Base-by-base conservation (phyloP, 1,284 basidiomycete genomes). In the Rhodotorula sp. region DNA sequence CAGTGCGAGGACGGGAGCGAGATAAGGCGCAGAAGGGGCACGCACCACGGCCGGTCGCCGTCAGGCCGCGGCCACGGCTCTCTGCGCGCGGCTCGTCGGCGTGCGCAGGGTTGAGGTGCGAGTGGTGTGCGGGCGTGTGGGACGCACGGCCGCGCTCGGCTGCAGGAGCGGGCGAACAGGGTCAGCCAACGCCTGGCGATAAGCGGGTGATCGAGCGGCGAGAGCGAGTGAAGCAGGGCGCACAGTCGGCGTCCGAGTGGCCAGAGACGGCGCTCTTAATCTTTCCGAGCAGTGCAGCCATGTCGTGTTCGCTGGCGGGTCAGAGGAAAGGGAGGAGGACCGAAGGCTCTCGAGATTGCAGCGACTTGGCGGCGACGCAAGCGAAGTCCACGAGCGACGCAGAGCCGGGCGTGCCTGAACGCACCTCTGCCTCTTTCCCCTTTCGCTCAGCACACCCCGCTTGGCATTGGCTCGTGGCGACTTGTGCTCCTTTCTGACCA, bases 11-110 rank as follows among this genome's bases (percentile, higher is more conserved):
- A 27, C 10, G 42, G n/a, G 50, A 27, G 50, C 16, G 44, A 42
- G 19, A 46, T 21, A 7, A 13, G 14, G 10, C 23, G 44, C 21
- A 14, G 60, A 1, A n/a, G 8, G 45, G 16, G 23, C 45, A 34
- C 61, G 50, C 48, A 69, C 71, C 71, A 23, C 71, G 67, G 12
- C 71, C 71, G 56, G 71, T 72, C 41, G 64, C 61, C 44, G 64
- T 49, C 27, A 72, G 41, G 14, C 56, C 65, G 49, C 71, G 67
- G 14, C 71, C 71, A 7, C 71, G 49, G 10, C 57, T 58, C 13
- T 57, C n/a, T 19, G 61, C 53, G 25, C 67, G 65, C 13, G 49
- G 52, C n/a, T 13, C 4, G 44, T 68, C 66, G 14, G 55, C 49
- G 42, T 57, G 44, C 21, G 48, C 50, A 34, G 70, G 70, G 62